These are phyloP conservation scores for Rhizopus arrhizus DNA, from an alignment of 371 early-diverging fungal genomes.

Conservation along the genomic window DNA sequence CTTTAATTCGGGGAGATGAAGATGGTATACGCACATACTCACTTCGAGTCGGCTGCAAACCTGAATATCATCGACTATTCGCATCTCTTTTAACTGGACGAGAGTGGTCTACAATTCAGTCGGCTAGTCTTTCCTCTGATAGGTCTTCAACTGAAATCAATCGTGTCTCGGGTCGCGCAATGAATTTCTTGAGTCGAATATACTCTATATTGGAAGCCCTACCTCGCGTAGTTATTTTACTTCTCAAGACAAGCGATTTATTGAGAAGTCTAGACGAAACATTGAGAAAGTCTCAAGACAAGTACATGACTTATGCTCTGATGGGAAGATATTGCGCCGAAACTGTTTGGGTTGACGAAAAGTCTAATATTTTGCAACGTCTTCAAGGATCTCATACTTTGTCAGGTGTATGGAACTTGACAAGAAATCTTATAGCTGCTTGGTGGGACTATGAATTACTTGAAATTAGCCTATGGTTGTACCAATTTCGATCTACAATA, in stretches of 20 bases:
- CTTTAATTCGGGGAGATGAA: conserved; percentile 80
- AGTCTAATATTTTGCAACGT: conserved; percentile 33
- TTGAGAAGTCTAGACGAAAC: conserved; percentile 66
- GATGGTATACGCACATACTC: conserved; percentile 62
- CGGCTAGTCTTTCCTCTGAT: conserved; percentile 34
- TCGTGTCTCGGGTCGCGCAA: conserved; percentile 38
- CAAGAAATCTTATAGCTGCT: conserved; percentile 33
- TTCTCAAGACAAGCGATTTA: conserved; percentile 91
- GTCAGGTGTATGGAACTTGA: conserved; percentile 16
- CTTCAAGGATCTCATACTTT: conserved; percentile 35
- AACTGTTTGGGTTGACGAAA: conserved; percentile 49
- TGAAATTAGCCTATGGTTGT: conserved; percentile 38
- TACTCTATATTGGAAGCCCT: conserved; percentile 77
- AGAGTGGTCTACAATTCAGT: conserved; percentile 70
- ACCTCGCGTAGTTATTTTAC: conserved; percentile 77
- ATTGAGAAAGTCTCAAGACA: conserved; percentile 25
- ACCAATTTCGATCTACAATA: conserved; percentile 24
- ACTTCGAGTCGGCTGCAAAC: conserved; percentile 55
- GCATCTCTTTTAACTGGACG: conserved; percentile 87
- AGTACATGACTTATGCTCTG: conserved; percentile 54
- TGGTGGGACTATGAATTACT: conserved; percentile 50
- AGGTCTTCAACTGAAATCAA: conserved; percentile 57
- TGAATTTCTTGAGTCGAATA: conserved; percentile 67
- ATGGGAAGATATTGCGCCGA: conserved; percentile 60
- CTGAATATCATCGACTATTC: conserved; percentile 80